Evolutionary conservation across 805 yeast species (phyloP).

Genomic region (Babjeviella inositovora): DNA sequence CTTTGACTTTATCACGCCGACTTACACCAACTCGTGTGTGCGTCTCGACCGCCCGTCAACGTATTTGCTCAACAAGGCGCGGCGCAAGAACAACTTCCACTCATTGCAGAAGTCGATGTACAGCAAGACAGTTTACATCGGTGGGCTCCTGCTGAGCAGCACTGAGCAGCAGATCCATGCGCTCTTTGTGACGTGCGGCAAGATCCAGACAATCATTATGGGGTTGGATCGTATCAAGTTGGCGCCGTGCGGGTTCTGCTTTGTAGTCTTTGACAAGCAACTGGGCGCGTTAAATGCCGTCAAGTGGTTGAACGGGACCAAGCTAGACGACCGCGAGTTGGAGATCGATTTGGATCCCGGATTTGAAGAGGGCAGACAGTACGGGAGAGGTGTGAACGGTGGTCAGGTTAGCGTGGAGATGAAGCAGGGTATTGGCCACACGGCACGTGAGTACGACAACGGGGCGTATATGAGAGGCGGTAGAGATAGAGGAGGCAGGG

Average conservation of each 20-base stretch:
- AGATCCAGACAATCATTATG: constrained; percentile 72
- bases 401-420: constrained; percentile 77
- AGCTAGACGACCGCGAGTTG: constrained; percentile 67
- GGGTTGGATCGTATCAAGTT: constrained; percentile 82
- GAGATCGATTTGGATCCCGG: constrained; percentile 94
- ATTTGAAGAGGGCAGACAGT: constrained; percentile 88
- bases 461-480: constrained; percentile 4
- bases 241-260: constrained; percentile 96
- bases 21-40: constrained; percentile 46
- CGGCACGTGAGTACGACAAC: too few relatives aligned
- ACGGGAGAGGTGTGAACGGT: constrained; percentile 84
- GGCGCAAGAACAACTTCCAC: constrained; percentile 30
- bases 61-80: constrained; percentile 53
- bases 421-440: too few relatives aligned
- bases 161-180: constrained; percentile 92
- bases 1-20: too few relatives aligned
- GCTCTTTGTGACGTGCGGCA: constrained; percentile 70
- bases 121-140: constrained; percentile 77
- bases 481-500: constrained; percentile 5
- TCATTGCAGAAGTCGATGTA: constrained; percentile 50
- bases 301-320: constrained; percentile 68
- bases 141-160: constrained; percentile 78
- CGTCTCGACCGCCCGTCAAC: constrained; percentile 60
- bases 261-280: constrained; percentile 59
- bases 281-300: constrained; percentile 70